These are phyloP conservation scores for Gloeophyllum trabeum DNA, from an alignment of 768 basidiomycete species.

Conservation along the genomic window DNA sequence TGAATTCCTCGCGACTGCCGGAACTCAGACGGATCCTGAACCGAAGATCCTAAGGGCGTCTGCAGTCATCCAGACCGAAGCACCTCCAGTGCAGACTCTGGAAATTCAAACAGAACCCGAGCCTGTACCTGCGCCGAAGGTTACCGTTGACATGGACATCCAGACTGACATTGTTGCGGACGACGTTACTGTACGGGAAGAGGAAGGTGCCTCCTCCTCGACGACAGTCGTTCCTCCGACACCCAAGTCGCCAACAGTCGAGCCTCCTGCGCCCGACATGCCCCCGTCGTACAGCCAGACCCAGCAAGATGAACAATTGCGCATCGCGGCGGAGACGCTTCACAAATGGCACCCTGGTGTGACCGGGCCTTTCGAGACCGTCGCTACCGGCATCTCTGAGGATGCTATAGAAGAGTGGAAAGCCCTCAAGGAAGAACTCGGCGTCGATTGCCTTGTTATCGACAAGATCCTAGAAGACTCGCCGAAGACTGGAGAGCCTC, in stretches of 20 bases:
- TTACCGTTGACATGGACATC: conserved; percentile 41
- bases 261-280: conserved; percentile 31
- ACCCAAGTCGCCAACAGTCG: conserved; percentile 36
- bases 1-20: conserved; percentile 32
- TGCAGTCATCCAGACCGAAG: conserved; percentile 49
- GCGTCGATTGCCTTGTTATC: conserved; percentile 66
- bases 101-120: conserved; percentile 29
- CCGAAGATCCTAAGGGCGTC: conserved; percentile 34
- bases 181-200: conserved; percentile 24
- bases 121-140: conserved; percentile 16
- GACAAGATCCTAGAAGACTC: conserved; percentile 54
- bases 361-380: conserved; percentile 28
- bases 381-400: conserved; percentile 45
- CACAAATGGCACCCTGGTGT: conserved; percentile 65
- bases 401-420: conserved; percentile 71
- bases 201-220: conserved; percentile 60
- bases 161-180: conserved; percentile 44
- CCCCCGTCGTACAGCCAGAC: conserved; percentile 69
- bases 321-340: conserved; percentile 44
- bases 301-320: conserved; percentile 30
- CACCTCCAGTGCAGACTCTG: conserved; percentile 11
- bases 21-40: conserved; percentile 54
- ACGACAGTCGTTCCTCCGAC: conserved; percentile 66
- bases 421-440: conserved; percentile 67
- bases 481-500: conserved; percentile 20